Percentiles rank a stretch among this genome's conserved stretches.
phyloP scores from a whole-genome alignment of 1,284 basidiomycete genomes.

The Moesziomyces globuligerus region DNA sequence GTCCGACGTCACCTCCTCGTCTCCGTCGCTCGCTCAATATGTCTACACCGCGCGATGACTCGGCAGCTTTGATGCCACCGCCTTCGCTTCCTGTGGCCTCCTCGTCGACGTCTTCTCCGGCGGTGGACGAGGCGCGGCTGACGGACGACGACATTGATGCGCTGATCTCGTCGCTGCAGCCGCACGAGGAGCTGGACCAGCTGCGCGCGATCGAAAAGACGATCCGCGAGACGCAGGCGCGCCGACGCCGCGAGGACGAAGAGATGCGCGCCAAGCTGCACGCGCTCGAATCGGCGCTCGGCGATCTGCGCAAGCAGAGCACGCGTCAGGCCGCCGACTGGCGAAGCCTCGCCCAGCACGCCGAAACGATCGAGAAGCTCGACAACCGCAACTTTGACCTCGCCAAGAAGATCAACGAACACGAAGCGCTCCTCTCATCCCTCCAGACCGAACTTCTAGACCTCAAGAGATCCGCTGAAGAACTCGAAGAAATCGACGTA shows the following conservation, averaged over 20 bases:
- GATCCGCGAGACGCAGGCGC: slow-evolving; percentile 37
- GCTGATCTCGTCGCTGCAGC: slow-evolving; percentile 37
- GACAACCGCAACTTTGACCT: slow-evolving; percentile 60
- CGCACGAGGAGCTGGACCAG: slow-evolving; percentile 38
- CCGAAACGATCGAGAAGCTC: slow-evolving; percentile 44
- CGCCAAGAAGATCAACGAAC: slow-evolving; percentile 60
- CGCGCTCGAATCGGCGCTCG: slow-evolving; percentile 33
- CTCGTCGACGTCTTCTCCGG: background rate
- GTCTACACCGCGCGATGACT: slow-evolving; percentile 8
- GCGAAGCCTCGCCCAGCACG: slow-evolving; percentile 44
- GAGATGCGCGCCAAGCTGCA: slow-evolving; percentile 41
- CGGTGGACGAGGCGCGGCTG: slow-evolving; percentile 25
- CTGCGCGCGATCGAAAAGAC: slow-evolving; percentile 39
- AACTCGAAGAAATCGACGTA: slow-evolving; percentile 49
- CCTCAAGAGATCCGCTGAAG: slow-evolving; percentile 38
- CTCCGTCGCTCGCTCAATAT: slow-evolving; percentile 1
- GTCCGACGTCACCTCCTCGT: background rate
- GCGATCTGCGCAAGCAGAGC: slow-evolving; percentile 44
- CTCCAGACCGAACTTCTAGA: slow-evolving; percentile 52
- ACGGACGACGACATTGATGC: slow-evolving; percentile 47
- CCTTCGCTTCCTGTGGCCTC: slow-evolving; percentile 2
- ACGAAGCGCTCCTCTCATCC: slow-evolving; percentile 39
- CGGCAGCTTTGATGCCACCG: slow-evolving; percentile 15
- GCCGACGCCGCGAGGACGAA: slow-evolving; percentile 19
- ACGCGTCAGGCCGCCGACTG: slow-evolving; percentile 56